Evolutionary conservation across 148 eudicot genomes (phyloP).

Genomic region (Rhododendron ovatum): DNA sequence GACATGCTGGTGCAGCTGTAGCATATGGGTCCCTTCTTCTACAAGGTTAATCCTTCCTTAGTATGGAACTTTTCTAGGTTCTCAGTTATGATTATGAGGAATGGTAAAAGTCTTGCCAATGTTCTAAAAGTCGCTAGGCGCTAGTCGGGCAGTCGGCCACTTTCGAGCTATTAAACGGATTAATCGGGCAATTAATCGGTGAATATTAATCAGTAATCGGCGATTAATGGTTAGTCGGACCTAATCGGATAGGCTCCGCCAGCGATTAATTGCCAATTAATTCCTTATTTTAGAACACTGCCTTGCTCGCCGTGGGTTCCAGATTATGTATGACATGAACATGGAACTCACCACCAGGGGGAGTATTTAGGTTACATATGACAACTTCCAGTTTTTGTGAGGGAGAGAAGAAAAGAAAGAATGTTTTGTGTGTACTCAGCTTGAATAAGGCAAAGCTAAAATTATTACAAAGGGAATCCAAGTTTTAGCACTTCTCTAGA

Average conservation of each 20-base stretch:
- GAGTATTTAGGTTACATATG: neutral
- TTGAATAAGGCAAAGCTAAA: neutral
- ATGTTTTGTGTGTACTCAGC: neutral
- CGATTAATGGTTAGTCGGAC: no score
- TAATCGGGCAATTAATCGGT: no score
- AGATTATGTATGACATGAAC: neutral
- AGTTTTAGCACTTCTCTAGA: neutral
- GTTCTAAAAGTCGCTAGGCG: no score
- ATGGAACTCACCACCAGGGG: neutral
- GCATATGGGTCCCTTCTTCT: conserved; percentile 90
- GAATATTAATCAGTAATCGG: no score
- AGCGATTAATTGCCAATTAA: no score
- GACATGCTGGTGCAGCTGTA: conserved; percentile 93
- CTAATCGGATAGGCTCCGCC: no score
- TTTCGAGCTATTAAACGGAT: no score
- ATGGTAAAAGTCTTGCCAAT: neutral
- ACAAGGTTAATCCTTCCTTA: conserved; percentile 41
- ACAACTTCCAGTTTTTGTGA: neutral
- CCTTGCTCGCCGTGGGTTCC: neutral
- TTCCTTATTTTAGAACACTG: no score
- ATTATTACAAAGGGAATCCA: neutral
- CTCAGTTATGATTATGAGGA: neutral
- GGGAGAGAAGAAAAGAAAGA: neutral
- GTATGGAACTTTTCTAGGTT: neutral
- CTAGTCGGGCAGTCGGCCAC: no score